A percentile compares a stretch with the other conserved stretches of the same genome.
Evolutionary conservation across 768 basidiomycete species (phyloP).

Genomic region (Suillus variegatus): DNA sequence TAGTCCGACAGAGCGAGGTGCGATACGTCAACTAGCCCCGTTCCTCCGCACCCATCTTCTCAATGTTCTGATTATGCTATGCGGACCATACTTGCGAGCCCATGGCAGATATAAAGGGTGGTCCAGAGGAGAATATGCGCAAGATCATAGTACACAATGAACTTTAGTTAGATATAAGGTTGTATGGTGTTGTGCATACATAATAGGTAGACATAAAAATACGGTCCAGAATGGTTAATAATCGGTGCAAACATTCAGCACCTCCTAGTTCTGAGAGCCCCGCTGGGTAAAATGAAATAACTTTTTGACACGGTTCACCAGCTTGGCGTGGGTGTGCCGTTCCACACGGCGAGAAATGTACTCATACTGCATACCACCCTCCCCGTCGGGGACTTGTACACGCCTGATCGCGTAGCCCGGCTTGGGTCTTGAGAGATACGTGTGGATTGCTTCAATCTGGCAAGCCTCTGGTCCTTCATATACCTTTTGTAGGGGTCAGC

Average conservation of each 20-base stretch:
- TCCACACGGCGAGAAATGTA: background rate
- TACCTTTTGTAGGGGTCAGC: background rate
- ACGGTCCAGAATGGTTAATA: background rate
- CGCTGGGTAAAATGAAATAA: background rate
- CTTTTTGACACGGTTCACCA: background rate
- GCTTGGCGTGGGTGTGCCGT: background rate
- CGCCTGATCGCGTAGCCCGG: background rate
- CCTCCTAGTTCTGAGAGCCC: background rate
- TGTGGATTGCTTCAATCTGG: background rate
- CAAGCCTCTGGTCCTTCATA: background rate
- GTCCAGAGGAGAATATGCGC: background rate
- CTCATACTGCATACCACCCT: background rate
- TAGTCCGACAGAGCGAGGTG: background rate
- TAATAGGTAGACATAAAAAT: background rate
- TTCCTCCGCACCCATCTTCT: no score
- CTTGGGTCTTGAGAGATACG: background rate
- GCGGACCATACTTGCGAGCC: no score
- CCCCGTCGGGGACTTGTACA: background rate
- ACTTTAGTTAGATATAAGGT: background rate
- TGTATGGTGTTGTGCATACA: background rate
- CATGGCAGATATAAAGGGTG: no score
- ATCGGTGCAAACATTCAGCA: background rate
- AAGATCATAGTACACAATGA: background rate
- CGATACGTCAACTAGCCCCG: no score
- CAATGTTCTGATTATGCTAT: no score